Conservation (phyloP, 202 grass and related monocot species). For the Panicum hallii region DNA sequence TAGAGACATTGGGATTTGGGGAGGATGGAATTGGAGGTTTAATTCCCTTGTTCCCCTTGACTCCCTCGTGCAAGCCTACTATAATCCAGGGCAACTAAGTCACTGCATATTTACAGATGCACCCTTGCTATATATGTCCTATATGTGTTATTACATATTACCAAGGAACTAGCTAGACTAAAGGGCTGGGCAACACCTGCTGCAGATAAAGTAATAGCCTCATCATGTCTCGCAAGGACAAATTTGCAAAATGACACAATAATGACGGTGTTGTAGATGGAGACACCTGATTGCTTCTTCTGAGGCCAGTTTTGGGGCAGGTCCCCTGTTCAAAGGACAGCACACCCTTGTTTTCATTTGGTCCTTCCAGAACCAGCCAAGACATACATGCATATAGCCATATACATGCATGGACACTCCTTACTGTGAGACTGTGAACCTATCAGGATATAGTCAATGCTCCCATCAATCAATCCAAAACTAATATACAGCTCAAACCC, state of each 20-base stretch:
- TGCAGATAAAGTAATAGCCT: neutral
- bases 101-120: constrained; percentile 15
- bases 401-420: constrained; percentile 51
- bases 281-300: constrained; percentile 74
- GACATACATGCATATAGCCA: constrained; percentile 37
- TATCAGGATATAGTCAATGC: constrained; percentile 54
- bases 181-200: neutral
- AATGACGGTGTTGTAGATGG: constrained; percentile 50
- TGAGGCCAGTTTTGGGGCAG: constrained; percentile 75
- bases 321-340: constrained; percentile 77
- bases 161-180: neutral
- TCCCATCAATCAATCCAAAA: constrained; percentile 48
- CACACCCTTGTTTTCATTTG: constrained; percentile 59
- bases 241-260: constrained; percentile 33
- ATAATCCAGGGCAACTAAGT: constrained; percentile 21
- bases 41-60: constrained; percentile 69
- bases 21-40: constrained; percentile 61
- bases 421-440: constrained; percentile 41
- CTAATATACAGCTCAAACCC: constrained; percentile 59
- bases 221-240: constrained; percentile 8
- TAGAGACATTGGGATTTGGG: constrained; percentile 66
- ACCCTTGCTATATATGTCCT: neutral
- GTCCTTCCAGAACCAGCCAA: constrained; percentile 63
- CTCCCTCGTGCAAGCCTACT: constrained; percentile 57
- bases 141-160: neutral